Percentiles rank a stretch among this genome's conserved stretches.
phyloP scores from a whole-genome alignment of 2,329 filamentous ascomycete genomes.

The Mycosphaerella arachidis region DNA sequence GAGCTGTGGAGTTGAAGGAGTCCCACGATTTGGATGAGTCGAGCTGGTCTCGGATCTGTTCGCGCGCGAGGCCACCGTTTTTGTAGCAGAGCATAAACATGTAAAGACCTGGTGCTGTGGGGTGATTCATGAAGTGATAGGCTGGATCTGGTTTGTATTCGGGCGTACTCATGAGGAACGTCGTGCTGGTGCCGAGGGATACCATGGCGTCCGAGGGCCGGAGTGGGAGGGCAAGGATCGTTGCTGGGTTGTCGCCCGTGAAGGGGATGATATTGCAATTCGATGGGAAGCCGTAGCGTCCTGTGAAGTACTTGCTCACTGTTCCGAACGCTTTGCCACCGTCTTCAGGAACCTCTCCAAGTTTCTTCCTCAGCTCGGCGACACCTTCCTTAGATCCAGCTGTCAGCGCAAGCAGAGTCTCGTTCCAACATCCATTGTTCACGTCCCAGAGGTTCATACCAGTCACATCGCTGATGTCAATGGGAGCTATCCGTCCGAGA shows the following conservation, averaged over 20 bases:
- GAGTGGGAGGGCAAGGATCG: conserved; percentile 85
- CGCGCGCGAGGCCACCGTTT: conserved; percentile 89
- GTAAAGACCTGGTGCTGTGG: conserved; percentile 81
- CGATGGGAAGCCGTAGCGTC: conserved; percentile 69
- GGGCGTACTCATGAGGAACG: conserved; percentile 96
- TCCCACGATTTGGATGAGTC: conserved; percentile 63
- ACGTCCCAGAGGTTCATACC: conserved; percentile 98
- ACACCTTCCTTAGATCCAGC: conserved; percentile 60
- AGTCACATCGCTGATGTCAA: conserved; percentile 91
- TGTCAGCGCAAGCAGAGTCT: conserved; percentile 68
- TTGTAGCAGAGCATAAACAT: conserved; percentile 99
- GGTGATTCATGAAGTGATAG: conserved; percentile 98
- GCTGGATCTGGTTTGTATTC: conserved; percentile 81
- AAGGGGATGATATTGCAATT: conserved; percentile 78
- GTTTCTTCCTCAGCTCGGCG: conserved; percentile 66
- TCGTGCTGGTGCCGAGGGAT: conserved; percentile 89
- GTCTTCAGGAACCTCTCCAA: conserved; percentile 74
- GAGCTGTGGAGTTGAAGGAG: conserved; percentile 70
- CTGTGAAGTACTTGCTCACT: conserved; percentile 73
- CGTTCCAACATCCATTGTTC: conserved; percentile 65
- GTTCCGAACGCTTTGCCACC: conserved; percentile 73
- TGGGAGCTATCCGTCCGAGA: conserved; percentile 76
- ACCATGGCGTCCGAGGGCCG: conserved; percentile 89
- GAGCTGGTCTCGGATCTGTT: conserved; percentile 79
- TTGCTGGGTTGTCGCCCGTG: conserved; percentile 93